Evolutionary conservation across 2,329 filamentous ascomycete genomes (phyloP).

Genomic region (Diaporthe vaccinii): DNA sequence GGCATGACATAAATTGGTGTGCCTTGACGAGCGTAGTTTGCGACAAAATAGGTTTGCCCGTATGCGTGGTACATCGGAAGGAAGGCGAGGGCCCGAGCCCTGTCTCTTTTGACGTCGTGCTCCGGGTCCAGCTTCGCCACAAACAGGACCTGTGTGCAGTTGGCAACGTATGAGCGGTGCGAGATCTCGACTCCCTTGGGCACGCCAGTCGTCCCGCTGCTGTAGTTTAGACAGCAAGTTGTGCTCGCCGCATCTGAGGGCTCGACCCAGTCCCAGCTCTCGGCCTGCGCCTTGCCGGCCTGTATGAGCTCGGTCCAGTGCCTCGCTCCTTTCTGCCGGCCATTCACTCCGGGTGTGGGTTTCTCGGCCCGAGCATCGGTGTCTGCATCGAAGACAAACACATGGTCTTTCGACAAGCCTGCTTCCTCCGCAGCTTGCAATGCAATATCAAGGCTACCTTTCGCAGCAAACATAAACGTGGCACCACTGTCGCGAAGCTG

Average conservation of each 20-base stretch:
- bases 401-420: conserved; percentile 64
- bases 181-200: conserved; percentile 88
- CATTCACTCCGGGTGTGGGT: conserved; percentile 44
- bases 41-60: conserved; percentile 79
- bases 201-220: conserved; percentile 82
- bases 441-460: conserved; percentile 71
- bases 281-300: conserved; percentile 61
- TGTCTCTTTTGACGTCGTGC: conserved; percentile 56
- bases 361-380: conserved; percentile 51
- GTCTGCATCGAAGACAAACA: conserved; percentile 77
- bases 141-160: conserved; percentile 72
- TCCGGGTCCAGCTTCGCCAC: conserved; percentile 61
- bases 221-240: conserved; percentile 83
- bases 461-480: conserved; percentile 75
- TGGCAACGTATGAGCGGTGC: conserved; percentile 83
- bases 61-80: conserved; percentile 84
- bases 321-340: conserved; percentile 55
- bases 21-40: conserved; percentile 67
- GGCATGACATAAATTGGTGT: conserved; percentile 83
- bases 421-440: conserved; percentile 74
- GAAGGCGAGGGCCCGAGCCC: conserved; percentile 70
- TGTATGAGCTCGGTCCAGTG: conserved; percentile 77
- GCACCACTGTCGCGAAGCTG: conserved; percentile 81
- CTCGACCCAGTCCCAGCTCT: conserved; percentile 74
- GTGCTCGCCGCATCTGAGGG: conserved; percentile 63